These are phyloP conservation scores for Teunomyces cretensis DNA, from an alignment of 805 yeast species.

Conservation along the genomic window DNA sequence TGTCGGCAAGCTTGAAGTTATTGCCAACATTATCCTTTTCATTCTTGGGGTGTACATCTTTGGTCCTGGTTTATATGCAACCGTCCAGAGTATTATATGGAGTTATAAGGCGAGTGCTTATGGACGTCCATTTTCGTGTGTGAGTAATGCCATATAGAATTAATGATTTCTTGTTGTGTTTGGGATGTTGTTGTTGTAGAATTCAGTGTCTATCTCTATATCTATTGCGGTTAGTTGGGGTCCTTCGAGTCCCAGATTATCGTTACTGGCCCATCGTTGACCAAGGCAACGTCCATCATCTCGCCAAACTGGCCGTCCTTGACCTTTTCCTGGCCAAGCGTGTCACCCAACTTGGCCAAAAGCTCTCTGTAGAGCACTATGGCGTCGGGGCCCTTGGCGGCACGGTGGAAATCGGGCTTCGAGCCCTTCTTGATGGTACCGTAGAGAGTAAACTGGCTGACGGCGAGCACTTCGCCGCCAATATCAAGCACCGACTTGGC, in stretches of 20 bases:
- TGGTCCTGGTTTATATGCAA: constrained; percentile 61
- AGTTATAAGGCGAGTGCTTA: constrained; percentile 49
- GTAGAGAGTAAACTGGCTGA: constrained; percentile 89
- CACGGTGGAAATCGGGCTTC: constrained; percentile 91
- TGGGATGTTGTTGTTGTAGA: too few relatives aligned
- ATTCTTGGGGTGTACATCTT: constrained; percentile 51
- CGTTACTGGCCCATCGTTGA: constrained; percentile 94
- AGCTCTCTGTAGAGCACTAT: constrained; percentile 53
- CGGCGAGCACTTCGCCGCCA: constrained; percentile 74
- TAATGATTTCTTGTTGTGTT: too few relatives aligned
- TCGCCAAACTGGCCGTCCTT: constrained; percentile 93
- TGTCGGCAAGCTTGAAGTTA: constrained; percentile 36
- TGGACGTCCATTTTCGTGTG: constrained; percentile 54
- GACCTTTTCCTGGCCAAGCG: constrained; percentile 64
- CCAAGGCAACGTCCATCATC: constrained; percentile 90
- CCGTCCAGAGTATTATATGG: constrained; percentile 52
- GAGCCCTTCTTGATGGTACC: constrained; percentile 88
- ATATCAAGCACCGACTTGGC: constrained; percentile 54
- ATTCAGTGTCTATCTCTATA: background rate
- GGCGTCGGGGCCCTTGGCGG: constrained; percentile 75
- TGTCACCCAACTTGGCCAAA: constrained; percentile 43
- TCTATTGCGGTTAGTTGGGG: background rate
- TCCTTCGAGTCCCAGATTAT: constrained; percentile 73
- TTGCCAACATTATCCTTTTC: constrained; percentile 38
- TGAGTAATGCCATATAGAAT: constrained; percentile 28